phyloP scores from a whole-genome alignment of 2,329 filamentous ascomycete species.

The Dactylellina drechsleri region DNA sequence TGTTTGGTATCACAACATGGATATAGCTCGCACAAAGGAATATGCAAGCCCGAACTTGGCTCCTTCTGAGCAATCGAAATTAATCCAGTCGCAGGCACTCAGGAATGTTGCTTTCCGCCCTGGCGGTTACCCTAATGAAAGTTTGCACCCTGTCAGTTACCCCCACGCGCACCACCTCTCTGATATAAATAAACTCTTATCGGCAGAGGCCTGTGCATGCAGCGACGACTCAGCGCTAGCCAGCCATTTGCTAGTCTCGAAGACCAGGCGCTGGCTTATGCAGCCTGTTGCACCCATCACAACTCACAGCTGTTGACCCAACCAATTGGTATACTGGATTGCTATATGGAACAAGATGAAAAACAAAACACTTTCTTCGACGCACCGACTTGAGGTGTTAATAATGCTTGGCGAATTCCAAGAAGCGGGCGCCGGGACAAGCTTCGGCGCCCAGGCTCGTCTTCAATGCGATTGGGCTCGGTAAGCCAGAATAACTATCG shows the following conservation, averaged over 20 bases:
- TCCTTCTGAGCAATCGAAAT: too few relatives aligned
- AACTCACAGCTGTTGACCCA: not conserved
- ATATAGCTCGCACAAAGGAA: too few relatives aligned
- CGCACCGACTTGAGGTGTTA: constrained; percentile 40
- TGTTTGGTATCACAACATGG: too few relatives aligned
- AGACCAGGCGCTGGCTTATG: too few relatives aligned
- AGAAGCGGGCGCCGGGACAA: too few relatives aligned
- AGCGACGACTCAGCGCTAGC: not conserved
- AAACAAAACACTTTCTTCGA: not conserved
- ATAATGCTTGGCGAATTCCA: not conserved
- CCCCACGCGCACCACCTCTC: constrained; percentile 35
- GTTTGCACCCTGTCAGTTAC: not conserved
- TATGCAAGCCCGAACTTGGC: constrained; percentile 10
- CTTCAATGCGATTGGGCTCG: too few relatives aligned
- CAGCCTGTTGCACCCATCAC: not conserved
- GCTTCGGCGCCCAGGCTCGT: too few relatives aligned
- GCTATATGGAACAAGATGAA: constrained; percentile 39
- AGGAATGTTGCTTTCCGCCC: not conserved
- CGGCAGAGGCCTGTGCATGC: constrained; percentile 15
- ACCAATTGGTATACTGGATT: constrained; percentile 33
- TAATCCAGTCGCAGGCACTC: too few relatives aligned
- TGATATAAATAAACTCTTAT: constrained; percentile 23
- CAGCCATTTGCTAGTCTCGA: too few relatives aligned
- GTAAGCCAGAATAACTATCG: too few relatives aligned
- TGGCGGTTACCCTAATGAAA: constrained; percentile 21